These are phyloP conservation scores for Phytophthora gonapodyides DNA, from an alignment of 352 stramenopile genomes.

Conservation along the genomic window DNA sequence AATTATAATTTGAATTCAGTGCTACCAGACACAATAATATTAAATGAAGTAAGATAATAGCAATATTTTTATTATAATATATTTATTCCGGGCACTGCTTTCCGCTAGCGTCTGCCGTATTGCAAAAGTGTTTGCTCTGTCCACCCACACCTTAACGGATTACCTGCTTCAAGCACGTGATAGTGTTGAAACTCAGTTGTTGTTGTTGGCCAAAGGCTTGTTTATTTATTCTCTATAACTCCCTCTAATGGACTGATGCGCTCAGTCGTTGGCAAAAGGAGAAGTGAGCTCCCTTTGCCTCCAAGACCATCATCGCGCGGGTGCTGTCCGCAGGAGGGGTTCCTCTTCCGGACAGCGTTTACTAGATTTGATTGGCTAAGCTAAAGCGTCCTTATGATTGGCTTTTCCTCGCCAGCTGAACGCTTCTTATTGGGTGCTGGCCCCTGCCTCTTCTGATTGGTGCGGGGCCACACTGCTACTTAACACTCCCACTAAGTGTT, in stretches of 20 bases:
- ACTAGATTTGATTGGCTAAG: conserved; percentile 4
- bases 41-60: no score
- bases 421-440: not conserved
- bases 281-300: not conserved
- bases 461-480: not conserved
- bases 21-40: no score
- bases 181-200: no score
- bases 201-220: not conserved
- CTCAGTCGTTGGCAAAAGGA: conserved; percentile 16
- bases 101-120: no score
- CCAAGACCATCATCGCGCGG: conserved; percentile 4
- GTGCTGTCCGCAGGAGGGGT: not conserved
- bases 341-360: conserved; percentile 4
- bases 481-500: conserved; percentile 8
- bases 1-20: no score
- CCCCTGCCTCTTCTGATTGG: no score
- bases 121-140: no score
- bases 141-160: no score
- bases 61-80: no score
- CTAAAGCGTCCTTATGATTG: not conserved
- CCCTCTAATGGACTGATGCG: conserved; percentile 12
- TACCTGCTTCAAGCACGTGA: no score
- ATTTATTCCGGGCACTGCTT: no score
- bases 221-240: conserved; percentile 7
- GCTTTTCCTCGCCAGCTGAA: conserved; percentile 1